These are phyloP conservation scores for Hymenoscyphus scutula DNA, from an alignment of 2,329 filamentous ascomycete species.

Conservation along the genomic window DNA sequence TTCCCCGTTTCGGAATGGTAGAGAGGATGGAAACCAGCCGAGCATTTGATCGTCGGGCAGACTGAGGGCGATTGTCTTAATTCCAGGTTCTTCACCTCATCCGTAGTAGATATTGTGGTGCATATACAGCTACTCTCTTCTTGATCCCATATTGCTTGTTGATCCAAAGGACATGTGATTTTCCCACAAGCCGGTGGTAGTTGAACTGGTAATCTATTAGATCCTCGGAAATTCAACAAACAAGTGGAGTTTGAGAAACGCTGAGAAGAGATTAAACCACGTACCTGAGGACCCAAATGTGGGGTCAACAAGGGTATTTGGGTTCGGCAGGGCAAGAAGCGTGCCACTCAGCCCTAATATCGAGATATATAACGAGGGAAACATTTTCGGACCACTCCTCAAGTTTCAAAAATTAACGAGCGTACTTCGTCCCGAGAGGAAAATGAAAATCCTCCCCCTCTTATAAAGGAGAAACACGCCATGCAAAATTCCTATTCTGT, in stretches of 20 bases:
- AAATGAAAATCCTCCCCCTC: neutral
- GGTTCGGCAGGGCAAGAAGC: slow-evolving; percentile 11
- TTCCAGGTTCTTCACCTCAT: neutral
- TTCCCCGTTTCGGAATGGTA: slow-evolving; percentile 18
- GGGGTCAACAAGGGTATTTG: slow-evolving; percentile 9
- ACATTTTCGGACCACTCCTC: neutral
- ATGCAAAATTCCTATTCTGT: neutral
- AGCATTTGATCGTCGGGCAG: slow-evolving; percentile 22
- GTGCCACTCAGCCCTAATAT: slow-evolving; percentile 14
- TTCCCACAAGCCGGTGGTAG: neutral
- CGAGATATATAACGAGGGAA: slow-evolving; percentile 2
- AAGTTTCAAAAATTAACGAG: neutral
- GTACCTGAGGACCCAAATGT: neutral
- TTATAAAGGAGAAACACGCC: neutral
- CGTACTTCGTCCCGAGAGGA: neutral
- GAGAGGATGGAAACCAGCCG: slow-evolving; percentile 17
- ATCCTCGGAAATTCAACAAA: neutral
- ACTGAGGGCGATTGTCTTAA: slow-evolving; percentile 12
- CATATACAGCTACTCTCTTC: neutral
- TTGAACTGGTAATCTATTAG: neutral
- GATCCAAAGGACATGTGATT: neutral
- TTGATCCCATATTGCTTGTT: neutral
- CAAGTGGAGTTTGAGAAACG: neutral
- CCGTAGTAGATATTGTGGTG: neutral
- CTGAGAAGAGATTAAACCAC: neutral